Conservation (phyloP, 108 stramenopile species). For the Mayamaea pseudoterrestris region DNA sequence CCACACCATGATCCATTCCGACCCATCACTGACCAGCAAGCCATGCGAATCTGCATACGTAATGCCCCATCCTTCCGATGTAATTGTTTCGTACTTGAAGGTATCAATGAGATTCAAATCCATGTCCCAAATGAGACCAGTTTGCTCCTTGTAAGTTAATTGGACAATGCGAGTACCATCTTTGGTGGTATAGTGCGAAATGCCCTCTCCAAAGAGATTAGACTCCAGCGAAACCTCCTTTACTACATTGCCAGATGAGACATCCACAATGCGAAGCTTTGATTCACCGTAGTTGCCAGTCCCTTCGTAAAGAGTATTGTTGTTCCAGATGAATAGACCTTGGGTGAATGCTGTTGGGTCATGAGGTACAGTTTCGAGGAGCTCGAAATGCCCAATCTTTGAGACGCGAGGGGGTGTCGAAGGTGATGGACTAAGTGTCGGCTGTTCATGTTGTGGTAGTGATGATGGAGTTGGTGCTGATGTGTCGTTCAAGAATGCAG, state of each 20-base stretch:
- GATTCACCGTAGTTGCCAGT: constrained; percentile 40
- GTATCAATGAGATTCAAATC: no score
- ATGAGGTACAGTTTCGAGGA: constrained; percentile 16
- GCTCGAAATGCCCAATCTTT: constrained; percentile 8
- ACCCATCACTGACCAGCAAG: constrained; percentile 69
- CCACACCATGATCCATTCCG: constrained; percentile 45
- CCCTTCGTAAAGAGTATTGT: constrained; percentile 27
- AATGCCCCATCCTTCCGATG: constrained; percentile 74
- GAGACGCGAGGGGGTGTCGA: no score
- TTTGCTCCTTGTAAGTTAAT: constrained; percentile 53
- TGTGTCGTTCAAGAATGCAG: no score
- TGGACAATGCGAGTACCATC: constrained; percentile 42
- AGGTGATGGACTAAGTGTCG: no score
- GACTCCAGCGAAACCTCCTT: constrained; percentile 10
- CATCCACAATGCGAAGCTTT: constrained; percentile 28
- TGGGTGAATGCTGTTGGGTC: constrained; percentile 46
- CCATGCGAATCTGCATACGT: constrained; percentile 38
- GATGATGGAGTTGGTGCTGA: no score
- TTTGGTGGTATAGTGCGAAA: constrained; percentile 24
- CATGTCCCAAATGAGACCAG: no score
- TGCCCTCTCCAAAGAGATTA: constrained; percentile 62
- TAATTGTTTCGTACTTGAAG: constrained; percentile 38
- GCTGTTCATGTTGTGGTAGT: no score
- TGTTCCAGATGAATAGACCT: constrained; percentile 21
- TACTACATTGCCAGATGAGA: constrained; percentile 16